Evolutionary conservation across 1,284 basidiomycete genomes (phyloP), one percentile per base, ranked within the genome.

Genomic region (Tylopilus sp.): DNA sequence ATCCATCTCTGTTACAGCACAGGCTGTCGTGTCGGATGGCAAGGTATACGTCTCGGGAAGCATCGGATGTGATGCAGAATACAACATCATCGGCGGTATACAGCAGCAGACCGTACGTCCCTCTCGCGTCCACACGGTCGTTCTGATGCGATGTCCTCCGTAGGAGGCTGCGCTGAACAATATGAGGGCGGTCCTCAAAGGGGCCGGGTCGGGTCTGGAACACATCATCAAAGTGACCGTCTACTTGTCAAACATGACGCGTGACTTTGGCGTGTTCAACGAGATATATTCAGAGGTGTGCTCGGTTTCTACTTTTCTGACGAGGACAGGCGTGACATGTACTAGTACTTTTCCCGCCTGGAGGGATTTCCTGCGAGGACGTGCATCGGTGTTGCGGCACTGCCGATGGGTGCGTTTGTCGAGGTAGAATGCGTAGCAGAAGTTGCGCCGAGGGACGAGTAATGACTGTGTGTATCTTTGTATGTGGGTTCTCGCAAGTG

Each of bases 401-500:
- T 88, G 15, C 84, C 86, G 0, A 59, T 83, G 47, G 80, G 80
- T 13, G 84, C 83, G 4, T 77, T 77, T 55, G 78, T 88, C 29
- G 84, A 86, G 72, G 82, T 88, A 41, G 86, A 88, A 61, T 85
- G 83, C 57, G 74, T 82, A 33, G 84, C 84, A 8, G 77, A 79
- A 47, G 67, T 81, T 45, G 61, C 50, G 13, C 13, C 15, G 31
- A 13, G 10, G 5, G 8, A 37, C 15, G 39, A 40, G 9, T 9
- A 20, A 11, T 29, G 45, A 17, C 5, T 43, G 5, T 25, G 5
- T 11, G 22, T 13, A 25, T 36, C 35, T 20, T 11, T 15, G 22
- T 24, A 33, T 17, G 14, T 4, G 10, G 17, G 11, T 7, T 20
- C 35, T 36, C 13, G 32, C 2, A 33, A 4, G 7, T 11, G 35